Base-by-base conservation (phyloP, 805 yeast genomes). In the Lipomyces oligophaga region DNA sequence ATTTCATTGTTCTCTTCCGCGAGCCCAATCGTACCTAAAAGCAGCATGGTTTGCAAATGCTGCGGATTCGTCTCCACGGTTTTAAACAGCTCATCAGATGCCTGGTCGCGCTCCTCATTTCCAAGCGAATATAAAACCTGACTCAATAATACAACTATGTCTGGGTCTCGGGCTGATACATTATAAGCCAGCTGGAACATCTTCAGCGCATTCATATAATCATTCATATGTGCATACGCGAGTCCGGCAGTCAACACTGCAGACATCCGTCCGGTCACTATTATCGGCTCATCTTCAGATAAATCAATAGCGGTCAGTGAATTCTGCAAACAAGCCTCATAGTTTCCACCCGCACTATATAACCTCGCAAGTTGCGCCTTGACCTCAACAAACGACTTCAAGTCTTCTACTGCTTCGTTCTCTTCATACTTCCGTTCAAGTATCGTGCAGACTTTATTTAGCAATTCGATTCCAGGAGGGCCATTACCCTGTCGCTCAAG, bases 101-200 rank as follows among this genome's bases (percentile, higher is more conserved):
- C 96, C 53, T 80, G 83, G 48, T 79, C 81, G 1, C 93, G 79
- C 4, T 84, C 93, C n/a, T 76, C 79, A 0, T 79, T 76, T n/a
- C 79, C 83, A 46, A 77, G 77, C 2, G 86, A 85, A 68, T 82
- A 83, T 40, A 93, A 69, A 0, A 89, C 83, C 60, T 88, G 95
- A 0, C 93, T 78, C 18, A 86, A 74, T 24, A 90, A 66, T 5
- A 82, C 77, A 13, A 86, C 79, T n/a, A 87, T 72, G 51, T 81
- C 75, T 53, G 76, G 79, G 3, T 83, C 78, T 39, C 77, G 79
- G 8, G 11, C 30, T 20, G 81, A 74, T 1, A 65, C 59, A 21
- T 69, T 73, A 36, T 88, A 67, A n/a, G 93, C 78, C 27, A 69
- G 65, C 48, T 77, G 79, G 61, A 90, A 80, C 59, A 81, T 80